phyloP scores from a whole-genome alignment of 768 basidiomycete genomes.

The Imleria badia region DNA sequence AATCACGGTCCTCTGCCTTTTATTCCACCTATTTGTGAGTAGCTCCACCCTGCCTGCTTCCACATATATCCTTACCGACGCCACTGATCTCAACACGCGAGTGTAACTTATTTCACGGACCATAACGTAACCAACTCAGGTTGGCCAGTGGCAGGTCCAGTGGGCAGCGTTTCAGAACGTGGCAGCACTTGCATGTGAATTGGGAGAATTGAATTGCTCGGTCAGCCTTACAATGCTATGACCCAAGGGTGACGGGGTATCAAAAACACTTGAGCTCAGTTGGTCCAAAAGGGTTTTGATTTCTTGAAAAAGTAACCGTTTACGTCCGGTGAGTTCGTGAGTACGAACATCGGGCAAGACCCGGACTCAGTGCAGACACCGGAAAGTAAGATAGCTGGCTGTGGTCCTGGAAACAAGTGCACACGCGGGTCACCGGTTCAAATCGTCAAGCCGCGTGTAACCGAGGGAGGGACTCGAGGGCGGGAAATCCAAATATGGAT shows the following conservation, averaged over 20 bases:
- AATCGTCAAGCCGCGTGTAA: neutral
- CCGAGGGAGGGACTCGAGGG: neutral
- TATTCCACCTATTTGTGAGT: neutral
- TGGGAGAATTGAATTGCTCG: neutral
- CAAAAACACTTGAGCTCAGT: neutral
- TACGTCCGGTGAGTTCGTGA: neutral
- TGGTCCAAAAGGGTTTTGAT: neutral
- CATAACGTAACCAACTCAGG: constrained; percentile 12
- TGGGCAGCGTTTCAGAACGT: neutral
- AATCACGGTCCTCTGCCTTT: neutral
- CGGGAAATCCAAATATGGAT: neutral
- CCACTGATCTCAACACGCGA: constrained; percentile 9
- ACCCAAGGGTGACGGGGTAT: constrained; percentile 1
- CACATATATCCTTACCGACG: constrained; percentile 7
- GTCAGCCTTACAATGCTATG: neutral
- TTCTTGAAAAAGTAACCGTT: neutral
- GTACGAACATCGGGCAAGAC: neutral
- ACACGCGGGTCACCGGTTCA: neutral
- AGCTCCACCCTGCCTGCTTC: neutral
- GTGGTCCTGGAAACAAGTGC: constrained; percentile 5
- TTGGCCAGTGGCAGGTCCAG: neutral
- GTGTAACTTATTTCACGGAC: neutral
- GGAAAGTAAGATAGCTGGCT: neutral
- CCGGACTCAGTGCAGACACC: neutral
- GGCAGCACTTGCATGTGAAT: neutral